Evolutionary conservation across 805 yeast genomes (phyloP).

Genomic region (Candida sithepensis): DNA sequence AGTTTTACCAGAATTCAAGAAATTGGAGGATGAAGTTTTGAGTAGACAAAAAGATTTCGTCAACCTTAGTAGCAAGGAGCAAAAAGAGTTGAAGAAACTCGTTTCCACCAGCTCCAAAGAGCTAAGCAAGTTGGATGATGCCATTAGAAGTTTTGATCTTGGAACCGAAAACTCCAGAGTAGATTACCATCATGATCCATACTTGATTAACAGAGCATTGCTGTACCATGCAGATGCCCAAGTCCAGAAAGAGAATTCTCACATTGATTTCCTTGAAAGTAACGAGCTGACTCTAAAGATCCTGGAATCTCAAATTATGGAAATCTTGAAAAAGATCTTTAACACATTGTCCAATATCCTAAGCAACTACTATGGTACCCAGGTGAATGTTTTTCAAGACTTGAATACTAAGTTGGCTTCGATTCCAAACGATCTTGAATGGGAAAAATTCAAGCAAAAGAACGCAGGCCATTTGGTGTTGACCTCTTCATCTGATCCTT

Average conservation of each 20-base stretch:
- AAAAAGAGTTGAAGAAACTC: constrained; percentile 36
- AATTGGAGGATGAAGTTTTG: constrained; percentile 36
- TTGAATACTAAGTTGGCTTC: constrained; percentile 30
- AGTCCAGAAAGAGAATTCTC: constrained; percentile 42
- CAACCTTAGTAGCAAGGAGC: constrained; percentile 33
- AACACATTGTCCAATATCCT: constrained; percentile 27
- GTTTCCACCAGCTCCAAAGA: constrained; percentile 32
- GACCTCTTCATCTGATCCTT: constrained; percentile 13
- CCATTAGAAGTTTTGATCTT: constrained; percentile 20
- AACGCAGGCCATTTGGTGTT: constrained; percentile 34
- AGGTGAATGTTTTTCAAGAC: constrained; percentile 27
- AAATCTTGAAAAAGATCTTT: constrained; percentile 38
- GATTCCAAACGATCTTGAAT: constrained; percentile 40
- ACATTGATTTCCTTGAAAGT: constrained; percentile 40
- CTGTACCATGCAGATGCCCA: constrained; percentile 37
- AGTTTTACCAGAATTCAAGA: constrained; percentile 42
- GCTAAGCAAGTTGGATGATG: constrained; percentile 16
- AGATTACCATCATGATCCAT: constrained; percentile 45
- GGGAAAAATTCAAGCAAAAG: constrained; percentile 37
- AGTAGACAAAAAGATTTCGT: constrained; percentile 41
- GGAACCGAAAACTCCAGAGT: constrained; percentile 16
- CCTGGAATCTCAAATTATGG: constrained; percentile 41
- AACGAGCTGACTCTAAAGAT: constrained; percentile 38
- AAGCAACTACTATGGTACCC: constrained; percentile 28
- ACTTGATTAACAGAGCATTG: constrained; percentile 37